A percentile compares a stretch with the other conserved stretches of the same genome.
Evolutionary conservation across 179 eudicot species (phyloP).

Genomic region (Drosera spatulata): DNA sequence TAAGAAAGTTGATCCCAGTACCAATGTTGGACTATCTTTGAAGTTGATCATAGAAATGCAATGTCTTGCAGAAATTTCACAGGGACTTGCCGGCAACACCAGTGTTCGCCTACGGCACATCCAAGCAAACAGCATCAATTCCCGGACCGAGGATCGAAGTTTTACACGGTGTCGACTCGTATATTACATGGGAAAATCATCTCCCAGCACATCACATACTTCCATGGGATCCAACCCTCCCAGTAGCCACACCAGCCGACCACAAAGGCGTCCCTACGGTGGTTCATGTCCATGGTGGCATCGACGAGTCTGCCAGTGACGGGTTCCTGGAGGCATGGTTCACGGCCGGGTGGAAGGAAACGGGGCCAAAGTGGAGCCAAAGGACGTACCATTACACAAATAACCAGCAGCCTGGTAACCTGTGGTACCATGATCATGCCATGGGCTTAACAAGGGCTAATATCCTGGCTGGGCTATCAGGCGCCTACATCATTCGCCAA

Average conservation of each 20-base stretch:
- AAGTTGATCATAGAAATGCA: no score
- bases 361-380: slow-evolving; percentile 53
- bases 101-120: slow-evolving; percentile 67
- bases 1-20: background rate
- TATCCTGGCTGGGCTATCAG: slow-evolving; percentile 63
- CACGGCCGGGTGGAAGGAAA: slow-evolving; percentile 41
- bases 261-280: slow-evolving; percentile 62
- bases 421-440: slow-evolving; percentile 94
- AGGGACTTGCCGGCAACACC: slow-evolving; percentile 45
- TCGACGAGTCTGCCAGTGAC: slow-evolving; percentile 62
- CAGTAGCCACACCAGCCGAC: slow-evolving; percentile 46
- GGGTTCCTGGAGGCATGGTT: slow-evolving; percentile 73
- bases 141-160: slow-evolving; percentile 92
- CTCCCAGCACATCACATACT: slow-evolving; percentile 75
- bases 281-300: slow-evolving; percentile 81
- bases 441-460: slow-evolving; percentile 92
- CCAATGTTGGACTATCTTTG: no score
- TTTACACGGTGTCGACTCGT: slow-evolving; percentile 45
- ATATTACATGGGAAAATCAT: slow-evolving; percentile 56
- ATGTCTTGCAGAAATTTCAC: slow-evolving; percentile 33
- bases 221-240: slow-evolving; percentile 86
- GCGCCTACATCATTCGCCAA: slow-evolving; percentile 72
- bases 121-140: slow-evolving; percentile 36
- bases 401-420: slow-evolving; percentile 61
- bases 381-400: slow-evolving; percentile 49